These are phyloP conservation scores for Prunus armeniaca DNA, from an alignment of 306 rosid genomes.

Conservation along the genomic window DNA sequence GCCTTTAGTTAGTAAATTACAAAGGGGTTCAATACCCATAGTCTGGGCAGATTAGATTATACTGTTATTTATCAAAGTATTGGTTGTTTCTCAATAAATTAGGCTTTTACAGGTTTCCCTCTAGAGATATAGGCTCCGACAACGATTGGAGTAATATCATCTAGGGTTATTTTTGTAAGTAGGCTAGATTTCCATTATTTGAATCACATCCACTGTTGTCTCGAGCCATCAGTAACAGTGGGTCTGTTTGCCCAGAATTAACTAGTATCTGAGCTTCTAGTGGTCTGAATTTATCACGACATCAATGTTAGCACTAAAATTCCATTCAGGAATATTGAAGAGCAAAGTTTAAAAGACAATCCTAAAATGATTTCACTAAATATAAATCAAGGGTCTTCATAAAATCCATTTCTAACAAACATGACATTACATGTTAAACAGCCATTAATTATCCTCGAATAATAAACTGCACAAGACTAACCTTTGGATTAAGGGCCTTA, in stretches of 20 bases:
- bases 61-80: neutral
- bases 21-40: neutral
- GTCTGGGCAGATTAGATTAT: neutral
- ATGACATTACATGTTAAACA: neutral
- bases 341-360: neutral
- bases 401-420: slow-evolving; percentile 2
- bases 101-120: neutral
- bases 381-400: neutral
- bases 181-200: neutral
- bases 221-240: neutral
- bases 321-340: neutral
- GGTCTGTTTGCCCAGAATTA: neutral
- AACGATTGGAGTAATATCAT: neutral
- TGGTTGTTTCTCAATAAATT: neutral
- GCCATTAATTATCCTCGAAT: neutral
- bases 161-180: neutral
- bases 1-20: neutral
- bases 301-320: neutral
- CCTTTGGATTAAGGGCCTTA: slow-evolving; percentile 87
- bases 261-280: neutral
- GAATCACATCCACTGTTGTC: neutral
- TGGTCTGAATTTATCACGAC: neutral
- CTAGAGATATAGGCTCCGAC: neutral
- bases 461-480: slow-evolving; percentile 31
- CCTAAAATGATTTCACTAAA: neutral